A percentile compares a stretch with the other conserved stretches of the same genome.
These are phyloP conservation scores for Malassezia dermatis DNA, from an alignment of 1,284 basidiomycete species.

Conservation along the genomic window DNA sequence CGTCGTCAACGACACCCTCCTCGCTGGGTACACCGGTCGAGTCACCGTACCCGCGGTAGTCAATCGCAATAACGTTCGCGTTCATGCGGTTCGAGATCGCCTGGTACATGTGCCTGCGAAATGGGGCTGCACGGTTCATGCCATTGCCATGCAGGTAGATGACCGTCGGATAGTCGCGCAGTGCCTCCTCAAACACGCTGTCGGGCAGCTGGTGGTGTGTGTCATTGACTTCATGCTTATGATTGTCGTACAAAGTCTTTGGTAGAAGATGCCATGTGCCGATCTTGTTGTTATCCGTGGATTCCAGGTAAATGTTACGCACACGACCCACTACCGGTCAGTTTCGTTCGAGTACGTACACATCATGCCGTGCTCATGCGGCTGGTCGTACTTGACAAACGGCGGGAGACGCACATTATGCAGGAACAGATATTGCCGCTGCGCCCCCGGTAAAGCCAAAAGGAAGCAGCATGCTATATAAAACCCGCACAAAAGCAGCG, in stretches of 20 bases:
- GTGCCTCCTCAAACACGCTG: constrained; percentile 11
- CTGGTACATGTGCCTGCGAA: constrained; percentile 59
- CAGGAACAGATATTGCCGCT: constrained; percentile 53
- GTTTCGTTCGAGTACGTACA: not conserved
- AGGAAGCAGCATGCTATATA: constrained; percentile 7
- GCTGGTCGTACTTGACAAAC: constrained; percentile 14
- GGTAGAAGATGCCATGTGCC: constrained; percentile 50
- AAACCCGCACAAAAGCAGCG: not conserved
- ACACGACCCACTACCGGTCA: constrained; percentile 61
- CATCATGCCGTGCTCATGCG: constrained; percentile 16
- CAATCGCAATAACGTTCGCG: constrained; percentile 69
- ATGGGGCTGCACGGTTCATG: constrained; percentile 60
- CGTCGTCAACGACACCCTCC: constrained; percentile 64
- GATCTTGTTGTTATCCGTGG: constrained; percentile 64
- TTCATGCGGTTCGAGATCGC: constrained; percentile 58
- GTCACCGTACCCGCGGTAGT: constrained; percentile 88
- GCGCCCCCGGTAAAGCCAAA: not conserved
- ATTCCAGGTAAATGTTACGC: constrained; percentile 60
- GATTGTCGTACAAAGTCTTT: constrained; percentile 14
- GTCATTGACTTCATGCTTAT: not conserved
- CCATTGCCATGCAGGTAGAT: constrained; percentile 75
- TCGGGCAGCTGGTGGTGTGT: not conserved
- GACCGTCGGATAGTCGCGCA: constrained; percentile 24
- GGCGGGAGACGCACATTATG: constrained; percentile 59
- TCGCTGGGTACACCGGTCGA: constrained; percentile 68